These are phyloP conservation scores for Zymoseptoria pseudotritici DNA, from an alignment of 2,329 filamentous ascomycete genomes.

Conservation along the genomic window DNA sequence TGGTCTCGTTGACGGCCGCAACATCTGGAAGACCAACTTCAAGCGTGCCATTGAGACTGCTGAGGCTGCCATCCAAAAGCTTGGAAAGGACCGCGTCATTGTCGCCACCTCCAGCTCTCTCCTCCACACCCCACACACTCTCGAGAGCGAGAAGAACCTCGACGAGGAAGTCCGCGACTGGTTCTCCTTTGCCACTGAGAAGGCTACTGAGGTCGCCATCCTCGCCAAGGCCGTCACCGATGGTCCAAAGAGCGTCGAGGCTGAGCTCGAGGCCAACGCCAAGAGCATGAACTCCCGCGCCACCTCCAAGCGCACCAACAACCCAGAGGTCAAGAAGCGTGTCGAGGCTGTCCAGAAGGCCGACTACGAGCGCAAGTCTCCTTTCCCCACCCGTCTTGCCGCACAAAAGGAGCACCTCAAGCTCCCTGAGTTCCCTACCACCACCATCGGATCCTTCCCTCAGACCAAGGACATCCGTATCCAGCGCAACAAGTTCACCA, in stretches of 20 bases:
- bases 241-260: slow-evolving; percentile 75
- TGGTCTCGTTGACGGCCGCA: slow-evolving; percentile 96
- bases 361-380: slow-evolving; percentile 87
- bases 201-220: slow-evolving; percentile 79
- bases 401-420: slow-evolving; percentile 88
- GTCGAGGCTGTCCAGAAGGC: slow-evolving; percentile 77
- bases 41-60: slow-evolving; percentile 86
- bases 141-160: slow-evolving; percentile 97
- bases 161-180: slow-evolving; percentile 88
- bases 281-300: slow-evolving; percentile 88
- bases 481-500: slow-evolving; percentile 96
- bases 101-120: slow-evolving; percentile 96
- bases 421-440: slow-evolving; percentile 95
- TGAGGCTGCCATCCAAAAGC: slow-evolving; percentile 85
- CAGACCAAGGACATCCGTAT: slow-evolving; percentile 98
- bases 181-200: slow-evolving; percentile 98
- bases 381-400: slow-evolving; percentile 75
- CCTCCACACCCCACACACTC: slow-evolving; percentile 95
- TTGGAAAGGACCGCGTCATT: slow-evolving; percentile 95
- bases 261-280: slow-evolving; percentile 92
- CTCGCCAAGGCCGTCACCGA: slow-evolving; percentile 97
- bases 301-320: slow-evolving; percentile 90
- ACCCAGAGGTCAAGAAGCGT: slow-evolving; percentile 93
- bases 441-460: slow-evolving; percentile 98
- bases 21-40: slow-evolving; percentile 99